Evolutionary conservation across 2,329 filamentous ascomycete genomes (phyloP).

Genomic region (Ophiostoma sp.): DNA sequence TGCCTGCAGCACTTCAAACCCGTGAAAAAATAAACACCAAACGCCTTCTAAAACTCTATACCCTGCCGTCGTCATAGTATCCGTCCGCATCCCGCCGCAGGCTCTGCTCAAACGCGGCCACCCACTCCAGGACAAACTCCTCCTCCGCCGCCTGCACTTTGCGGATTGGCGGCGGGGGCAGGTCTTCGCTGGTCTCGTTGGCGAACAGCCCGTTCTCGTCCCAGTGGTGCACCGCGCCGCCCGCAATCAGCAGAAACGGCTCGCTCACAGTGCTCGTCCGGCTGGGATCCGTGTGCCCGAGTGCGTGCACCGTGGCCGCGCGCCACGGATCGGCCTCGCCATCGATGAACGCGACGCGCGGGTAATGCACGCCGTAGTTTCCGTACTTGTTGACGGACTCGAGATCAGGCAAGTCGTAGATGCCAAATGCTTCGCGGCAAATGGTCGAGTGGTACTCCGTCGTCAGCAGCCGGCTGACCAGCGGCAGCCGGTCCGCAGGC

Average conservation of each 20-base stretch:
- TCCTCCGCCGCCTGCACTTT: conserved; percentile 26
- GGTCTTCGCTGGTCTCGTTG: conserved; percentile 48
- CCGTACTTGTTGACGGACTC: conserved; percentile 71
- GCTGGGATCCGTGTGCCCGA: conserved; percentile 50
- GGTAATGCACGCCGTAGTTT: conserved; percentile 65
- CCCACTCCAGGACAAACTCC: conserved; percentile 27
- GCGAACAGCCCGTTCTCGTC: conserved; percentile 64
- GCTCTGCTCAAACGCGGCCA: conserved; percentile 23
- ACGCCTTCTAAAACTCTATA: background rate
- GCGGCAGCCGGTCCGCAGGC: conserved; percentile 57
- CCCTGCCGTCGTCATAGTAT: background rate
- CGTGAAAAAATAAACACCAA: background rate
- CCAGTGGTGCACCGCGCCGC: conserved; percentile 73
- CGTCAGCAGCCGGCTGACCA: conserved; percentile 66
- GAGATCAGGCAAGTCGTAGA: conserved; percentile 57
- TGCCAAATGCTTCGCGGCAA: conserved; percentile 66
- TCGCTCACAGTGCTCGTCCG: conserved; percentile 57
- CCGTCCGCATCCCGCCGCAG: conserved; percentile 1
- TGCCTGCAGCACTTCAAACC: background rate
- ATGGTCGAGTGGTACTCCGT: conserved; percentile 56
- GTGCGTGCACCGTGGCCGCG: conserved; percentile 64
- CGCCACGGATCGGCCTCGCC: conserved; percentile 78
- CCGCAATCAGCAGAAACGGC: conserved; percentile 67
- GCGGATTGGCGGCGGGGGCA: conserved; percentile 25
- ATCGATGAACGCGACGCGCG: conserved; percentile 70